Conservation (phyloP, 1,139 yeast genomes). For the Yamadazyma pseudoaaseri region DNA sequence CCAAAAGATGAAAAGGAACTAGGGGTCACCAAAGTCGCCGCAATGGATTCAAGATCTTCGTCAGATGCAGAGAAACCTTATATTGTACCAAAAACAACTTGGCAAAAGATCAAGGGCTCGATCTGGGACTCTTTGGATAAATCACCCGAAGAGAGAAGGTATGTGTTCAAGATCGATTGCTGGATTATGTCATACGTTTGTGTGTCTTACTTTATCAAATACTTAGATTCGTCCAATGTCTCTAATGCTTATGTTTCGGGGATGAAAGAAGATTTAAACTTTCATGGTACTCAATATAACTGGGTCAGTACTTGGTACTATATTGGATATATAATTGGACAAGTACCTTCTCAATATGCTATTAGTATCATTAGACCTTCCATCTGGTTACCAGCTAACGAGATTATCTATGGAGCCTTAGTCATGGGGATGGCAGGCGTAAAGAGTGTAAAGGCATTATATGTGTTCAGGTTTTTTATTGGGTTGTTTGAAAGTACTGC, state of each 20-base stretch:
- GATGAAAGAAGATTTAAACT: slow-evolving; percentile 40
- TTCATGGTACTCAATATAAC: slow-evolving; percentile 49
- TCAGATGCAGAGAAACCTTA: too few relatives aligned
- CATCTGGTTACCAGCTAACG: slow-evolving; percentile 15
- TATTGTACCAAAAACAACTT: too few relatives aligned
- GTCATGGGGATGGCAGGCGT: slow-evolving; percentile 14
- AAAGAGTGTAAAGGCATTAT: slow-evolving; percentile 12
- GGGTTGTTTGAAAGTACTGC: slow-evolving; percentile 18
- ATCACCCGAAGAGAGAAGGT: slow-evolving; percentile 26
- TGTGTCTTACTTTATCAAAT: slow-evolving; percentile 42
- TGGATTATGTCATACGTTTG: slow-evolving; percentile 33
- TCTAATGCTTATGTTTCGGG: slow-evolving; percentile 53
- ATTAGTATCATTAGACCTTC: slow-evolving; percentile 16
- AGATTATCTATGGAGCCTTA: slow-evolving; percentile 12
- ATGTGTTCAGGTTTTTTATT: slow-evolving; percentile 14
- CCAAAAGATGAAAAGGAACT: too few relatives aligned
- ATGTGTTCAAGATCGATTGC: slow-evolving; percentile 35
- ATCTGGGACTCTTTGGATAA: slow-evolving; percentile 52
- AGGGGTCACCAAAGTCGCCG: too few relatives aligned
- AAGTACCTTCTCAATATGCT: slow-evolving; percentile 15
- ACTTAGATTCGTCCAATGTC: slow-evolving; percentile 34
- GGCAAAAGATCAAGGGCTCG: slow-evolving; percentile 13
- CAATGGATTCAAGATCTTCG: too few relatives aligned
- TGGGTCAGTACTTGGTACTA: slow-evolving; percentile 42
- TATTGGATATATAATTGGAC: slow-evolving; percentile 28